Conservation (phyloP, 805 yeast species). For the Schwanniomyces occidentalis region DNA sequence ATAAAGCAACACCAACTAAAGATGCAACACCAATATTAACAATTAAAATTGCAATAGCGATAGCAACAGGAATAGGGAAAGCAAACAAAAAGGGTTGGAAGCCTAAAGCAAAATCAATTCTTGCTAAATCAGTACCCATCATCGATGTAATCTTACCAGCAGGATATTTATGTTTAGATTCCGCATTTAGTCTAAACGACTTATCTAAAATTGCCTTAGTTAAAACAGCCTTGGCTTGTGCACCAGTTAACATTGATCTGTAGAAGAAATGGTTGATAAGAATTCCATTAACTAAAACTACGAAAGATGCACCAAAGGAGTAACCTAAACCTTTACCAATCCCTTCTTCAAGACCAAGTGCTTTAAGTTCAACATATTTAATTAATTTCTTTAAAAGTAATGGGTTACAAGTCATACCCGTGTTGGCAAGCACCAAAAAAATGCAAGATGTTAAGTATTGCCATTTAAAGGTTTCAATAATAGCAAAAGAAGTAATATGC, state of each 20-base stretch:
- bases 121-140: slow-evolving; percentile 78
- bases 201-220: slow-evolving; percentile 72
- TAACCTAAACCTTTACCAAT: slow-evolving; percentile 42
- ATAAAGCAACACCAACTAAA: slow-evolving; percentile 64
- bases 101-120: slow-evolving; percentile 75
- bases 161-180: slow-evolving; percentile 60
- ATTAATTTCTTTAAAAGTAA: slow-evolving; percentile 39
- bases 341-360: slow-evolving; percentile 21
- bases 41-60: slow-evolving; percentile 63
- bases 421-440: slow-evolving; percentile 24
- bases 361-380: slow-evolving; percentile 29
- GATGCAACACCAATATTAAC: slow-evolving; percentile 73
- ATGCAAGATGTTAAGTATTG: slow-evolving; percentile 34
- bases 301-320: slow-evolving; percentile 36
- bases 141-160: slow-evolving; percentile 72
- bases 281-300: slow-evolving; percentile 31
- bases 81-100: slow-evolving; percentile 64
- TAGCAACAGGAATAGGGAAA: slow-evolving; percentile 63
- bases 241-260: slow-evolving; percentile 62
- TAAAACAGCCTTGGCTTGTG: slow-evolving; percentile 66
- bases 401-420: slow-evolving; percentile 31
- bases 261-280: slow-evolving; percentile 64
- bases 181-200: slow-evolving; percentile 59
- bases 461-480: slow-evolving; percentile 30
- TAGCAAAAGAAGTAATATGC: slow-evolving; percentile 19